Conservation (phyloP, 2,329 filamentous ascomycete genomes). For the Fusarium odoratissimum region DNA sequence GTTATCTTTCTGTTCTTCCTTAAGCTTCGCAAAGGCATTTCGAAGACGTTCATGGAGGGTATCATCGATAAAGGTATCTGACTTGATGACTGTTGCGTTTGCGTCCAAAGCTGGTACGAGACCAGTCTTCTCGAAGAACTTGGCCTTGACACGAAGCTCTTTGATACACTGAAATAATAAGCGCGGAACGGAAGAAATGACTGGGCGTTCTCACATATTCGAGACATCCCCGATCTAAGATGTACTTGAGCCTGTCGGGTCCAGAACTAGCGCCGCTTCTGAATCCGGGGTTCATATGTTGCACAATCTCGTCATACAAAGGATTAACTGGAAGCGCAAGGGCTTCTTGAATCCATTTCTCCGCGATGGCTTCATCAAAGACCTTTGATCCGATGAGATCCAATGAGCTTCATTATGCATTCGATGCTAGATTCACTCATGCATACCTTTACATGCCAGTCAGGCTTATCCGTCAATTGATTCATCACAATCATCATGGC, state of each 20-base stretch:
- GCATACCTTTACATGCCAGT: slow-evolving; percentile 42
- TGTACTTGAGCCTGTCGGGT: slow-evolving; percentile 2
- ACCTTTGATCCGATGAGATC: accelerated
- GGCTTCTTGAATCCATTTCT: slow-evolving; percentile 28
- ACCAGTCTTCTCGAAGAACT: slow-evolving; percentile 51
- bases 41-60: slow-evolving; percentile 20
- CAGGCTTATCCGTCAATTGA: slow-evolving; percentile 41
- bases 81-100: slow-evolving; percentile 34
- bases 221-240: slow-evolving; percentile 25
- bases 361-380: slow-evolving; percentile 9
- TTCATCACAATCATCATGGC: slow-evolving; percentile 47
- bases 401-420: not conserved
- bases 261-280: not conserved
- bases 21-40: slow-evolving; percentile 29
- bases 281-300: accelerated
- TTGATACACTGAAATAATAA: slow-evolving; percentile 28
- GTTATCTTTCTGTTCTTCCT: slow-evolving; percentile 24
- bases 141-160: slow-evolving; percentile 61
- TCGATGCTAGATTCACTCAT: accelerated
- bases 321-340: slow-evolving; percentile 18
- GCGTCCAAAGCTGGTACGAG: slow-evolving; percentile 50
- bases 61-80: slow-evolving; percentile 29
- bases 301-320: slow-evolving; percentile 16
- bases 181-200: not conserved
- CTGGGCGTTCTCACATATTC: slow-evolving; percentile 22